phyloP scores from a whole-genome alignment of 768 basidiomycete genomes.

The Pleurotus djamor region DNA sequence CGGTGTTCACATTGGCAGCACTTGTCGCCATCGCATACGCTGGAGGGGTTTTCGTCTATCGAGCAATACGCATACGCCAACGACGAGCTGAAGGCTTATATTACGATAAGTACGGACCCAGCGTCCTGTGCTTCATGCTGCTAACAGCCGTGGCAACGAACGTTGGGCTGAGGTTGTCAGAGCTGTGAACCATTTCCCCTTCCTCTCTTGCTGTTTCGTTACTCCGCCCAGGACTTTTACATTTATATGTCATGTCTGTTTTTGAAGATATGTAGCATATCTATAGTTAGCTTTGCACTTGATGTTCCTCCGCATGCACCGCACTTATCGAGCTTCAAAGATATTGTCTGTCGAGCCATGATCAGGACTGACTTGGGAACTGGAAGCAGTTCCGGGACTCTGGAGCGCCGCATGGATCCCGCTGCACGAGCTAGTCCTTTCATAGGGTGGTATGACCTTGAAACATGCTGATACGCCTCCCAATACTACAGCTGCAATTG shows the following conservation, averaged over 20 bases:
- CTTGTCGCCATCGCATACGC: conserved; percentile 87
- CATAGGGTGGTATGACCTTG: background rate
- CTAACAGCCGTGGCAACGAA: conserved; percentile 73
- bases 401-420: no score
- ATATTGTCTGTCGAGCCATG: no score
- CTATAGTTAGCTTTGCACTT: no score
- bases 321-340: no score
- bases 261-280: no score
- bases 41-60: conserved; percentile 76
- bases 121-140: conserved; percentile 66
- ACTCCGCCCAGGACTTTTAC: background rate
- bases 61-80: conserved; percentile 64
- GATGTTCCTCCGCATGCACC: no score
- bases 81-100: conserved; percentile 80
- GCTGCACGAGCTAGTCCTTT: no score
- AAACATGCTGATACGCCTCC: background rate
- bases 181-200: conserved; percentile 36
- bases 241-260: no score
- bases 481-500: background rate
- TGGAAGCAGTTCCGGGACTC: no score
- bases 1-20: conserved; percentile 87
- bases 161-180: conserved; percentile 62
- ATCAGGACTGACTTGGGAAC: no score
- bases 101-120: conserved; percentile 89
- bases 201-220: background rate